phyloP scores from a whole-genome alignment of 78 protist species.

The Polysphondylium violaceum region DNA sequence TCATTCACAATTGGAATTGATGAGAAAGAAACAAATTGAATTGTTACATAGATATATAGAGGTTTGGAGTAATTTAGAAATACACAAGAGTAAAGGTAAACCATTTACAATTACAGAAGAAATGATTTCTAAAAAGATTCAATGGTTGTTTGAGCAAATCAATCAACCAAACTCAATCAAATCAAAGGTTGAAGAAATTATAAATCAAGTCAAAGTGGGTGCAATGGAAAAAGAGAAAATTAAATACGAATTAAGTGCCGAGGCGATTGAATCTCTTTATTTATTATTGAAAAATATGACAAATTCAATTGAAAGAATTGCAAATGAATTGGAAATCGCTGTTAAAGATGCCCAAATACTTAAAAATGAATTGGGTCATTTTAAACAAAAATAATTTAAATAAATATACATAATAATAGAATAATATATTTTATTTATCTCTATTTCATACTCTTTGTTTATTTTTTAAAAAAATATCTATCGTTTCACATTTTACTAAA shows the following conservation, averaged over 20 bases:
- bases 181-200: constrained; percentile 43
- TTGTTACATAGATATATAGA: constrained; percentile 49
- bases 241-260: constrained; percentile 21
- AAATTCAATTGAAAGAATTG: constrained; percentile 25
- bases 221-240: constrained; percentile 30
- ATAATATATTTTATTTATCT: not conserved
- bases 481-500: too few species aligned
- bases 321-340: constrained; percentile 53
- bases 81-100: constrained; percentile 41
- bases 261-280: constrained; percentile 42
- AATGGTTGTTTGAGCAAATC: constrained; percentile 16
- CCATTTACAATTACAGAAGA: constrained; percentile 38
- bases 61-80: constrained; percentile 61
- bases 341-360: constrained; percentile 53
- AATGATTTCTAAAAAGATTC: constrained; percentile 3
- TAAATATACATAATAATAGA: not conserved
- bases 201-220: constrained; percentile 24
- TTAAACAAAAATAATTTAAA: not conserved
- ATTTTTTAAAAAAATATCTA: too few species aligned
- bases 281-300: constrained; percentile 54
- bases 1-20: constrained; percentile 44
- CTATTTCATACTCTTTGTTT: too few species aligned
- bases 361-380: constrained; percentile 48
- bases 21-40: constrained; percentile 33
- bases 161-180: constrained; percentile 54